A percentile compares a stretch with the other conserved stretches of the same genome.
phyloP scores from a whole-genome alignment of 306 rosid species.

The Quercus engelmannii region DNA sequence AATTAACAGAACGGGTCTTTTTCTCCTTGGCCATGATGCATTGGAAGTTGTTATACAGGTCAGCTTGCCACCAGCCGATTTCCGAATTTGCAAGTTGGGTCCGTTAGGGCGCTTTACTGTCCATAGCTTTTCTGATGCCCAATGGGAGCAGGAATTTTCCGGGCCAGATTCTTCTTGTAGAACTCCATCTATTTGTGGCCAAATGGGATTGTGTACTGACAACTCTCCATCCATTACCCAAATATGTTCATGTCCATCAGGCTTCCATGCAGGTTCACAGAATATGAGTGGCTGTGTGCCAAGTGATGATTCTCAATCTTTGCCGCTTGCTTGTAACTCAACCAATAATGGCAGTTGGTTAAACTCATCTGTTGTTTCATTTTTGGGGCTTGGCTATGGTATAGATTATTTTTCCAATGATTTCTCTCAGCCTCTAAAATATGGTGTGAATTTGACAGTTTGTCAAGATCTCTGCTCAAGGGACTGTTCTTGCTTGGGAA shows the following conservation, averaged over 20 bases:
- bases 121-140: constrained; percentile 48
- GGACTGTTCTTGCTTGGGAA: constrained; percentile 77
- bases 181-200: constrained; percentile 69
- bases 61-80: constrained; percentile 38
- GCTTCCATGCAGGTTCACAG: constrained; percentile 42
- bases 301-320: constrained; percentile 45
- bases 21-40: constrained; percentile 54
- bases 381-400: constrained; percentile 52
- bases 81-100: constrained; percentile 59
- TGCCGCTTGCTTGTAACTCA: constrained; percentile 52
- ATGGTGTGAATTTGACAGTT: constrained; percentile 40
- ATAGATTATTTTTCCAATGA: constrained; percentile 45
- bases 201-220: constrained; percentile 53
- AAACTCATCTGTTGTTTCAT: constrained; percentile 50
- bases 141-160: constrained; percentile 51
- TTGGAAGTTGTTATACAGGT: constrained; percentile 44
- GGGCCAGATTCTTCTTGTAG: constrained; percentile 61
- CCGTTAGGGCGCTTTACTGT: constrained; percentile 50
- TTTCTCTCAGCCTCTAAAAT: constrained; percentile 41
- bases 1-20: constrained; percentile 52
- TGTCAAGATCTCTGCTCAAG: constrained; percentile 66
- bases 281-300: constrained; percentile 58
- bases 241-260: constrained; percentile 70
- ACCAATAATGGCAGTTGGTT: constrained; percentile 10
- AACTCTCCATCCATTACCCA: constrained; percentile 34